phyloP scores from a whole-genome alignment of 257 asterid genomes.

The Fraxinus cuspidata region DNA sequence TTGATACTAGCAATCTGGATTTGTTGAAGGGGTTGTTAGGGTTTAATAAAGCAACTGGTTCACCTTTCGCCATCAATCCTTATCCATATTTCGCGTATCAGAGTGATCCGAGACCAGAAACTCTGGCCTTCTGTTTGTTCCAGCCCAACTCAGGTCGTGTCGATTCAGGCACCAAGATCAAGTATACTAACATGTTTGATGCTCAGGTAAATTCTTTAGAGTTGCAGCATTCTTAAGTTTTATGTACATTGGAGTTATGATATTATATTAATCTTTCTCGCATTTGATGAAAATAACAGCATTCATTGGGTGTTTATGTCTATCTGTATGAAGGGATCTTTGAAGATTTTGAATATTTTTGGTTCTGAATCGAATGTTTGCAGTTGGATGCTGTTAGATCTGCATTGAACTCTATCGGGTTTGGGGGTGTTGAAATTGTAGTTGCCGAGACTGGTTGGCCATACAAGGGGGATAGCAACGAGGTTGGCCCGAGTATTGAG shows the following conservation, averaged over 20 bases:
- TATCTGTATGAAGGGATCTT: neutral
- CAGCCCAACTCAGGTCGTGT: slow-evolving; percentile 69
- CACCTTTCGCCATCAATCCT: slow-evolving; percentile 70
- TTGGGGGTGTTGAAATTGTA: slow-evolving; percentile 62
- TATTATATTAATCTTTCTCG: no score
- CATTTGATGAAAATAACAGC: no score
- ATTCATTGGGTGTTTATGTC: no score
- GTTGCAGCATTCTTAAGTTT: neutral
- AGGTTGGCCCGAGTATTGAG: slow-evolving; percentile 64
- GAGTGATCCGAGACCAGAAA: slow-evolving; percentile 65
- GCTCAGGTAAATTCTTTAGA: slow-evolving; percentile 56
- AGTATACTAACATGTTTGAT: slow-evolving; percentile 76
- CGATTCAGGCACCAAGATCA: slow-evolving; percentile 54
- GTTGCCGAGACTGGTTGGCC: slow-evolving; percentile 91
- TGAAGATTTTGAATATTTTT: neutral
- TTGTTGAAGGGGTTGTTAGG: slow-evolving; percentile 57
- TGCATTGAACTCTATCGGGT: slow-evolving; percentile 57
- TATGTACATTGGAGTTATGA: neutral
- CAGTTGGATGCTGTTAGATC: slow-evolving; percentile 70
- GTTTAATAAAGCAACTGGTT: slow-evolving; percentile 54
- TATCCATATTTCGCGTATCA: slow-evolving; percentile 75
- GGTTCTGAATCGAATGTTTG: neutral
- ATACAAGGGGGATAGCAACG: slow-evolving; percentile 63
- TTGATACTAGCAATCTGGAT: slow-evolving; percentile 53
- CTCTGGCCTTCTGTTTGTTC: slow-evolving; percentile 72